Base-by-base conservation (phyloP, 179 eudicot species). In the Beta lomatogona region DNA sequence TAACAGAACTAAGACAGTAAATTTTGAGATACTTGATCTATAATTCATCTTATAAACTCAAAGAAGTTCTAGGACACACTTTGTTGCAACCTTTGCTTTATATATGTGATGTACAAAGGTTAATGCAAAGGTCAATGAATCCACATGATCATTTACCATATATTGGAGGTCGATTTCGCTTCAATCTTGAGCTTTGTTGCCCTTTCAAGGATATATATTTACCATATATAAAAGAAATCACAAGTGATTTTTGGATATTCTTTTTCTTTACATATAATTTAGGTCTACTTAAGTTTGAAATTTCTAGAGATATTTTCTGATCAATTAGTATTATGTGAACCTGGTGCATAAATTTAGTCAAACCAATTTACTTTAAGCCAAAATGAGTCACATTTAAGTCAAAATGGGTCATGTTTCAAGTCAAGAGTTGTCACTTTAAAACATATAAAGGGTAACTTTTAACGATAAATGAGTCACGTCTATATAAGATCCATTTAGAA, bases 221-320 rank as follows among this genome's bases (percentile, higher is more conserved):
- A 69, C 53, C 52, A 6, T 64, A 22, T 11, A 28, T 25, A 64
- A 64, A 64, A 10, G 64, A 60, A 71, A 71, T 71, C 52, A 50
- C 46, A 8, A 71, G 50, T 21, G 41, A 54, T 54, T 73, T 50
- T 46, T 28, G 31, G 71, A 80, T 22, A 31, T 73, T 36, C 22
- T 28, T 54, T 58, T 53, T 63, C 80, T 76, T 79, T 77, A 76
- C 77, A 80, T 80, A 80, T 76, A 9, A 36, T 36, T 36, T 36
- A 36, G 41, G 41, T 36, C 41, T 36, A 36, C 41, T 0, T 36
- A 36, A 25, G 28, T 25, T 25, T 25, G 28, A 25, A 25, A 36
- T 36, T 36, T 31, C 2, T 1, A 36, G 2, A 3, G 41, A 36
- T 36, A 36, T 36, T 36, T 36, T 36, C 41, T 36, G 41, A 36